These are phyloP conservation scores for Miscanthus lutarioriparius DNA, from an alignment of 176 grass and related monocot species.

Conservation along the genomic window DNA sequence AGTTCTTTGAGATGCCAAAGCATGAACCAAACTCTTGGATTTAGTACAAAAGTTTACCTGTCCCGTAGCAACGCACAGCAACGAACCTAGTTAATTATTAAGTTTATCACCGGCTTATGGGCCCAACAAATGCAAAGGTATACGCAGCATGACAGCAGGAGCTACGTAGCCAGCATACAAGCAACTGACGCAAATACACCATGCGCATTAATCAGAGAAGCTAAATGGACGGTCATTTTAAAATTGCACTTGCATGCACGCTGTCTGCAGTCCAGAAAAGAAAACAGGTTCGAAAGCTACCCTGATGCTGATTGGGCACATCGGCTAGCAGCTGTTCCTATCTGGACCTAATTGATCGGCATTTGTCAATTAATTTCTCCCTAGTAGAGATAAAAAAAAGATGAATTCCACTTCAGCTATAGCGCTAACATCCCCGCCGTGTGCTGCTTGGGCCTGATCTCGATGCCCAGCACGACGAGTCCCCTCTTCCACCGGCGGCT, in stretches of 20 bases:
- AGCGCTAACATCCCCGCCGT: neutral
- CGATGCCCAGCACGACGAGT: slow-evolving; percentile 70
- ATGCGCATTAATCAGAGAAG: neutral
- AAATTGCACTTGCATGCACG: neutral
- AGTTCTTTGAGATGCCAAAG: too few relatives aligned
- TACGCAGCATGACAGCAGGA: neutral
- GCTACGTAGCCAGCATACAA: neutral
- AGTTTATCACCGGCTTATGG: too few relatives aligned
- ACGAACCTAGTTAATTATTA: too few relatives aligned
- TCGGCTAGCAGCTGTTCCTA: neutral
- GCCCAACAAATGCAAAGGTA: neutral
- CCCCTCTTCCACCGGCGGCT: slow-evolving; percentile 58
- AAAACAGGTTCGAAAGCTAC: neutral
- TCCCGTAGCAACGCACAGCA: too few relatives aligned
- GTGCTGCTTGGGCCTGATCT: slow-evolving; percentile 55
- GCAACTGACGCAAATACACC: neutral
- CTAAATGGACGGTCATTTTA: neutral
- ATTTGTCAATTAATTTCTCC: neutral
- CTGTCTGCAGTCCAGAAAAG: neutral
- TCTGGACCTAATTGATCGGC: slow-evolving; percentile 9
- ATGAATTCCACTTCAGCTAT: neutral
- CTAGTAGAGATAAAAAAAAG: neutral
- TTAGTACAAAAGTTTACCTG: too few relatives aligned
- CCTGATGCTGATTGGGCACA: neutral
- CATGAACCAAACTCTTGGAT: too few relatives aligned